Percentiles rank a stretch among this genome's conserved stretches.
phyloP scores from a whole-genome alignment of 352 stramenopile genomes.

The Saprolegnia diclina region DNA sequence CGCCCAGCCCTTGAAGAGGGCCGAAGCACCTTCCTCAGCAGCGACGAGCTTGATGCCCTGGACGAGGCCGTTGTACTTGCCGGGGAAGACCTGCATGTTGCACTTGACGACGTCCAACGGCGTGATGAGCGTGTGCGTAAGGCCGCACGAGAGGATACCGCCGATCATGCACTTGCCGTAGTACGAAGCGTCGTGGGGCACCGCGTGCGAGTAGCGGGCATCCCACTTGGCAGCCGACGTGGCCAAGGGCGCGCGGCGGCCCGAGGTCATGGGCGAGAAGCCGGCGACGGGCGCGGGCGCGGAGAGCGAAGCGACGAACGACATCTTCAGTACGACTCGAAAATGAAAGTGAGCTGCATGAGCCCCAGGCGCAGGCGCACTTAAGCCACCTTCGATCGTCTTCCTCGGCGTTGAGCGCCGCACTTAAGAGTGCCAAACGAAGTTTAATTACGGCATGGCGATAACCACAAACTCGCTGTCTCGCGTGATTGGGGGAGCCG shows the following conservation, averaged over 20 bases:
- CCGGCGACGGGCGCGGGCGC: conserved; percentile 23
- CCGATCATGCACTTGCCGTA: conserved; percentile 94
- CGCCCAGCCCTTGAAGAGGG: conserved; percentile 89
- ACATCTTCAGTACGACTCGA: conserved; percentile 23
- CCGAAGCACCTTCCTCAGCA: conserved; percentile 70
- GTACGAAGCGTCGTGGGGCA: conserved; percentile 85
- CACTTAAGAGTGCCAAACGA: background rate
- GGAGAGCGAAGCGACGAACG: conserved; percentile 23
- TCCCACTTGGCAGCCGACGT: conserved; percentile 81
- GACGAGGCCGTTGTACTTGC: conserved; percentile 78
- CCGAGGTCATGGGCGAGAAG: conserved; percentile 33
- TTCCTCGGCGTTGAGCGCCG: background rate
- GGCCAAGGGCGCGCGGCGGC: conserved; percentile 48
- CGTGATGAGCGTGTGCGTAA: conserved; percentile 90
- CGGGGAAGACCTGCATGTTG: conserved; percentile 91
- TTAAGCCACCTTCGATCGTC: background rate
- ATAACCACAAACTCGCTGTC: conserved; percentile 1
- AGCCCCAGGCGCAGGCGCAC: background rate
- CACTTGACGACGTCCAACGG: conserved; percentile 93
- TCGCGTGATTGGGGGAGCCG: background rate
- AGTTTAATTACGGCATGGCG: background rate
- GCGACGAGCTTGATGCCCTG: conserved; percentile 82
- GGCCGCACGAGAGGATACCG: conserved; percentile 88
- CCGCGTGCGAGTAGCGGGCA: conserved; percentile 67
- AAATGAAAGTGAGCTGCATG: conserved; percentile 23